These are phyloP conservation scores for Lecanicillium sp. DNA, from an alignment of 2,329 filamentous ascomycete genomes.

Conservation along the genomic window DNA sequence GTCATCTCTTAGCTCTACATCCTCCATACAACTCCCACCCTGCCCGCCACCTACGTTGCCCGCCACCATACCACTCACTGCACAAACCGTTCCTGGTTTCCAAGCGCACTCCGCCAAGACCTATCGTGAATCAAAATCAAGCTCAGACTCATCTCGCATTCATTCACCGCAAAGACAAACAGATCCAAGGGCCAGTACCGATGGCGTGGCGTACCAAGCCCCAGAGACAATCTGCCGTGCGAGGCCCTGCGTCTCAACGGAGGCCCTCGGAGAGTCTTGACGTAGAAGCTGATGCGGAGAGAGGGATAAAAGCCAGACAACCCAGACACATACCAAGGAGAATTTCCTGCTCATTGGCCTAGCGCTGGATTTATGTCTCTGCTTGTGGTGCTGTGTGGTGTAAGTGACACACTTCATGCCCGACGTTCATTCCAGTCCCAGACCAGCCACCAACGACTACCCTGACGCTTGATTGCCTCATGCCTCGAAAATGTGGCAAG, in stretches of 20 bases:
- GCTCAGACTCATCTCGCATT: no score
- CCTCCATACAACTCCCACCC: no score
- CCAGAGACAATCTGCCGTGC: not conserved
- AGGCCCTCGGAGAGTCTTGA: not conserved
- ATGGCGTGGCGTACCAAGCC: not conserved
- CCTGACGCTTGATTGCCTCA: not conserved
- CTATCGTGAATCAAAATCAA: no score
- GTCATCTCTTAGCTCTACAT: no score
- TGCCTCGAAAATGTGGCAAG: not conserved
- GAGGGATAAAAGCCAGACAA: not conserved
- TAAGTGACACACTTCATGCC: not conserved
- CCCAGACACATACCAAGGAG: not conserved
- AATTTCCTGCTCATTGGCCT: not conserved
- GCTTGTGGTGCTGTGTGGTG: not conserved
- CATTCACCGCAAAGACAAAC: no score
- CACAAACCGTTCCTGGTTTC: no score
- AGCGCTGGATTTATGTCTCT: not conserved
- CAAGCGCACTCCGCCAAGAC: no score
- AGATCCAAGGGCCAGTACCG: no score
- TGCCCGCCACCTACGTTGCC: no score
- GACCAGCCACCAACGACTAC: not conserved
- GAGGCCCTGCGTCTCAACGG: no score
- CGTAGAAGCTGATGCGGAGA: not conserved
- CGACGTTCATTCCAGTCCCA: slow-evolving; percentile 2
- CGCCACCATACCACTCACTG: no score